These are phyloP conservation scores for Falciphora oryzae DNA, from an alignment of 2,329 filamentous ascomycete species.

Conservation along the genomic window DNA sequence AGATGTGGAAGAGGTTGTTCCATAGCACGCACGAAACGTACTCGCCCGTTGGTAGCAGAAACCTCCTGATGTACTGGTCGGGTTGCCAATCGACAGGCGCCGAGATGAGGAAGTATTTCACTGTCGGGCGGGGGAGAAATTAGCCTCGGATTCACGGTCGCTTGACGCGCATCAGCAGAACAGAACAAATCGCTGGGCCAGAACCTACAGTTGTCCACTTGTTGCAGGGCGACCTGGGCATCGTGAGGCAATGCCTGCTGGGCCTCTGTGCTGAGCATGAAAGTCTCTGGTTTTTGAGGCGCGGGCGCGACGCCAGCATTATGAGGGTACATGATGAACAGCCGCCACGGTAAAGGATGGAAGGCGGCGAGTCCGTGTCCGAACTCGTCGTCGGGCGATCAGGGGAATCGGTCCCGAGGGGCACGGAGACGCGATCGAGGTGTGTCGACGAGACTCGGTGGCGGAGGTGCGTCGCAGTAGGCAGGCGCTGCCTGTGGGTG, in stretches of 20 bases:
- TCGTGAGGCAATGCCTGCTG: constrained; percentile 95
- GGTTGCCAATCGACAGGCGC: constrained; percentile 96
- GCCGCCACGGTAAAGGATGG: constrained; percentile 1
- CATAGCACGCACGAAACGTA: constrained; percentile 98
- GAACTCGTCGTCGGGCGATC: not conserved
- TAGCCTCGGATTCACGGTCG: constrained; percentile 8
- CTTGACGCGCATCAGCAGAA: constrained; percentile 5
- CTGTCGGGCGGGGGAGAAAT: constrained; percentile 37
- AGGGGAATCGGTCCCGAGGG: not conserved
- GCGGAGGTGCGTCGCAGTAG: not conserved
- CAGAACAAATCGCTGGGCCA: not conserved
- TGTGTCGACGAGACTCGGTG: not conserved
- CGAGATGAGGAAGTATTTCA: constrained; percentile 99
- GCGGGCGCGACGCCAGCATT: constrained; percentile 67
- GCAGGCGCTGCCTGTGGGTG: not conserved
- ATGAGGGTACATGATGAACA: constrained; percentile 58
- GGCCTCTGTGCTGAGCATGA: constrained; percentile 95
- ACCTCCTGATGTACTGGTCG: constrained; percentile 94
- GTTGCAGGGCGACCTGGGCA: constrained; percentile 93
- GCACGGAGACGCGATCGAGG: not conserved
- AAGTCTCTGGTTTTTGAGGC: constrained; percentile 95
- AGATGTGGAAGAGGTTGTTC: constrained; percentile 99
- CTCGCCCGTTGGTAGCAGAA: constrained; percentile 93
- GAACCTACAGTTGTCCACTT: constrained; percentile 90
- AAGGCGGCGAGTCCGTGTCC: not conserved